These are phyloP conservation scores for Aspergillus calidoustus DNA, from an alignment of 2,329 filamentous ascomycete species.

Conservation along the genomic window DNA sequence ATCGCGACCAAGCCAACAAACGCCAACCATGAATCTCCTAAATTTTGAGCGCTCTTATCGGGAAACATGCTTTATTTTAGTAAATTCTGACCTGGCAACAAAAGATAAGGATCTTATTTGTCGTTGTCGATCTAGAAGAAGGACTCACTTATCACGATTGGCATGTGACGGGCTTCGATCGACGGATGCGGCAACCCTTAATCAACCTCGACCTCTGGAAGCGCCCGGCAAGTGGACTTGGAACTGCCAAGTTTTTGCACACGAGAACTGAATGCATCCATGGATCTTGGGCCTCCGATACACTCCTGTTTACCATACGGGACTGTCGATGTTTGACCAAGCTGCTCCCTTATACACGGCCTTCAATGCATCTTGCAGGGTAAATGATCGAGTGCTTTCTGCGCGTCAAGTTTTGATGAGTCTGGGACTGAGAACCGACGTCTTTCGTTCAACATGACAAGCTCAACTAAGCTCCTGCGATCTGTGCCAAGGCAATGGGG, in stretches of 20 bases:
- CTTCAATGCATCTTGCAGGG: not conserved
- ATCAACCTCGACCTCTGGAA: not conserved
- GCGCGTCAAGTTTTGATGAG: not conserved
- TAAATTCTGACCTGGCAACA: not conserved
- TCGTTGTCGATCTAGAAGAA: not conserved
- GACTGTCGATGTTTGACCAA: not conserved
- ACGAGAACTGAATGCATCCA: not conserved
- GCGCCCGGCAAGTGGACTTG: not conserved
- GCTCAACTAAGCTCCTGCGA: not conserved
- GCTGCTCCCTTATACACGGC: not conserved
- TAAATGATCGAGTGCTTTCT: not conserved
- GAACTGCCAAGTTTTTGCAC: not conserved
- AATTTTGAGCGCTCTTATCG: not conserved
- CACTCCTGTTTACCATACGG: not conserved
- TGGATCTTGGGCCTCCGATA: not conserved
- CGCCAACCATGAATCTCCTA: not conserved
- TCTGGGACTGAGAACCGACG: not conserved
- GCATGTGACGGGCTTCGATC: not conserved
- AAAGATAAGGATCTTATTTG: not conserved
- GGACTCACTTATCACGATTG: not conserved
- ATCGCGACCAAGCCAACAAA: not conserved
- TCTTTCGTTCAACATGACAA: not conserved
- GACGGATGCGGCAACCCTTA: not conserved
- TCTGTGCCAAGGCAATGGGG: not conserved
- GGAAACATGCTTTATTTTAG: not conserved